These are phyloP conservation scores for Hypocreales sp. DNA, from an alignment of 2,329 filamentous ascomycete genomes.

Conservation along the genomic window DNA sequence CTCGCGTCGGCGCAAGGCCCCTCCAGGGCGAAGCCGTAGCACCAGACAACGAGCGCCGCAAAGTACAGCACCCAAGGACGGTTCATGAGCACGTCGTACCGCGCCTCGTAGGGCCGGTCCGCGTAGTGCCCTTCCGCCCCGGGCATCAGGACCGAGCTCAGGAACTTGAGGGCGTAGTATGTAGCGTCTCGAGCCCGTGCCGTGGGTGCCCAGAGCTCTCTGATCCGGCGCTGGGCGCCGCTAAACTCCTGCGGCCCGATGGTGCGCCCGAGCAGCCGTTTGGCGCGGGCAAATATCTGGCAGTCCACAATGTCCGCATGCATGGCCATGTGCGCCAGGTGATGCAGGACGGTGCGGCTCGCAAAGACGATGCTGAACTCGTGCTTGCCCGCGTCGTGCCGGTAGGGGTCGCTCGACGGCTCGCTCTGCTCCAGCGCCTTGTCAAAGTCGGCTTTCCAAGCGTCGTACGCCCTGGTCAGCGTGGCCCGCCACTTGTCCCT, in stretches of 20 bases:
- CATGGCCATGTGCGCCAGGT: conserved; percentile 94
- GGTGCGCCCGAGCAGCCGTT: conserved; percentile 66
- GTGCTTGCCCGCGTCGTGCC: conserved; percentile 40
- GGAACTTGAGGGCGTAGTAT: conserved; percentile 81
- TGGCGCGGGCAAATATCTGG: conserved; percentile 86
- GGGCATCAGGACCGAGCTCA: conserved; percentile 67
- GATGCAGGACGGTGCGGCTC: conserved; percentile 76
- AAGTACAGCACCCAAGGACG: conserved; percentile 94
- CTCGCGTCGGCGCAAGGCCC: conserved; percentile 47
- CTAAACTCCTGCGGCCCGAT: conserved; percentile 73
- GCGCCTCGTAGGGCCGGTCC: conserved; percentile 53
- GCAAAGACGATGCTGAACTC: conserved; percentile 58
- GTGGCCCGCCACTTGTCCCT: conserved; percentile 83
- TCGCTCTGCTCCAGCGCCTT: conserved; percentile 54
- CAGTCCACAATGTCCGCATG: conserved; percentile 96
- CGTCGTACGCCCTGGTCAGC: conserved; percentile 76
- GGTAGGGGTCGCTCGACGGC: conserved; percentile 35
- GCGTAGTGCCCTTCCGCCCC: conserved; percentile 7
- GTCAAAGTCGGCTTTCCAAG: conserved; percentile 89
- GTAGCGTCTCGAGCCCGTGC: conserved; percentile 81
- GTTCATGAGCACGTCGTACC: conserved; percentile 81
- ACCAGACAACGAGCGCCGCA: conserved; percentile 84
- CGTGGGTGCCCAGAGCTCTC: conserved; percentile 75
- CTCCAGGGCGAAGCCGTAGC: conserved; percentile 81
- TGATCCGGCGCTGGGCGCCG: conserved; percentile 70